Conservation (phyloP, 202 grass and related monocot genomes). For the Panicum hallii region DNA sequence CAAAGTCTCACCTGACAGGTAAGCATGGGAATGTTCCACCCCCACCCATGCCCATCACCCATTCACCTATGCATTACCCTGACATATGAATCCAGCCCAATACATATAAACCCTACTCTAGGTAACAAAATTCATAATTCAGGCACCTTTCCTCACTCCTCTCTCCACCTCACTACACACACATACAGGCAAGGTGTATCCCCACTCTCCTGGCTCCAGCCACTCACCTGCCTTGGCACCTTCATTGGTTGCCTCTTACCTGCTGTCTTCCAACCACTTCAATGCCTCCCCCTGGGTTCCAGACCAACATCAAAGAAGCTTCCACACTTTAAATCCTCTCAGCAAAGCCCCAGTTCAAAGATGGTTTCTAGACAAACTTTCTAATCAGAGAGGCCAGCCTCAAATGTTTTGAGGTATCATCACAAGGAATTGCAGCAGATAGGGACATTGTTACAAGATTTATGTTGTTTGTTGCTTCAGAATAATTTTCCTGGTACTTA, state of each 20-base stretch:
- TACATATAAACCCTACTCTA: background rate
- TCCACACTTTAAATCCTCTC: background rate
- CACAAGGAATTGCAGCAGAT: background rate
- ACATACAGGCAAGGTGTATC: background rate
- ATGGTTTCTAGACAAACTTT: background rate
- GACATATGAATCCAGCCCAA: background rate
- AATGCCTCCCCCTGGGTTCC: background rate
- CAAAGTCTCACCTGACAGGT: background rate
- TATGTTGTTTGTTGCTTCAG: background rate
- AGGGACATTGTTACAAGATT: background rate
- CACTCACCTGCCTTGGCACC: background rate
- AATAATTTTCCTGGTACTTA: conserved; percentile 20
- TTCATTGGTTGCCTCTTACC: background rate
- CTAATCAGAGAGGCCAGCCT: background rate
- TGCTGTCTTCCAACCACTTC: background rate
- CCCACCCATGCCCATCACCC: background rate
- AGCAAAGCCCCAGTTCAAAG: background rate
- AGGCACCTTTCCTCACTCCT: background rate
- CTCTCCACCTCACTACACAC: background rate
- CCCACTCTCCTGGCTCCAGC: background rate
- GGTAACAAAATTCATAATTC: background rate
- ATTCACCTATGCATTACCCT: background rate
- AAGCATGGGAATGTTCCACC: background rate
- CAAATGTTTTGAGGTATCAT: background rate
- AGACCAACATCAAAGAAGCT: background rate